Conservation (phyloP, 2,329 filamentous ascomycete genomes). For the Monosporascus sp. region DNA sequence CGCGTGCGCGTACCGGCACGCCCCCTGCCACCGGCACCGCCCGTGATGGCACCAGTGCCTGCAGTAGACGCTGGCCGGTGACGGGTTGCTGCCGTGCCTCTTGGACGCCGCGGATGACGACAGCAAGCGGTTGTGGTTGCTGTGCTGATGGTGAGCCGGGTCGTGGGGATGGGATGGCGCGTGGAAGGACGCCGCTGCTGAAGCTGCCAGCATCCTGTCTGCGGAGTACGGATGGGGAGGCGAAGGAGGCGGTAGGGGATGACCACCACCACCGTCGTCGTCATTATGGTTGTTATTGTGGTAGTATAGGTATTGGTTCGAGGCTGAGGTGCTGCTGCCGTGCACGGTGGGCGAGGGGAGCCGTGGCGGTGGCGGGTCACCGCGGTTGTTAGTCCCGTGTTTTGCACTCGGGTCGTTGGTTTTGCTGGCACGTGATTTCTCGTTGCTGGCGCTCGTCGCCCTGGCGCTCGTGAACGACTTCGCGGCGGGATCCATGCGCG, state of each 20-base stretch:
- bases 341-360: background rate
- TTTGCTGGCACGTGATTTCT: too few species aligned
- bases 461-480: background rate
- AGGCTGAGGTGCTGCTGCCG: background rate
- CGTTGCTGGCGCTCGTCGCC: too few species aligned
- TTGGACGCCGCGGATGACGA: background rate
- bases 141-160: background rate
- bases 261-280: background rate
- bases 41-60: slow-evolving; percentile 46
- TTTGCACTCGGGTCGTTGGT: too few species aligned
- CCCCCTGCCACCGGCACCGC: slow-evolving; percentile 38
- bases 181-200: background rate
- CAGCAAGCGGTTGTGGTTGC: background rate
- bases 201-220: background rate
- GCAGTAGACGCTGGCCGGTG: slow-evolving; percentile 26
- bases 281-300: background rate
- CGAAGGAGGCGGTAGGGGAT: background rate
- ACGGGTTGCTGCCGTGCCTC: too few species aligned
- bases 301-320: background rate
- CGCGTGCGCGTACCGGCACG: slow-evolving; percentile 40
- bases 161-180: background rate
- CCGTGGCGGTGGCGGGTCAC: background rate
- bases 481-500: slow-evolving; percentile 2
- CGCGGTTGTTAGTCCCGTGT: too few species aligned
- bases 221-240: background rate